A percentile compares a stretch with the other conserved stretches of the same genome.
Evolutionary conservation across 1,284 basidiomycete species (phyloP).

Genomic region (Paramarasmius palmivorus): DNA sequence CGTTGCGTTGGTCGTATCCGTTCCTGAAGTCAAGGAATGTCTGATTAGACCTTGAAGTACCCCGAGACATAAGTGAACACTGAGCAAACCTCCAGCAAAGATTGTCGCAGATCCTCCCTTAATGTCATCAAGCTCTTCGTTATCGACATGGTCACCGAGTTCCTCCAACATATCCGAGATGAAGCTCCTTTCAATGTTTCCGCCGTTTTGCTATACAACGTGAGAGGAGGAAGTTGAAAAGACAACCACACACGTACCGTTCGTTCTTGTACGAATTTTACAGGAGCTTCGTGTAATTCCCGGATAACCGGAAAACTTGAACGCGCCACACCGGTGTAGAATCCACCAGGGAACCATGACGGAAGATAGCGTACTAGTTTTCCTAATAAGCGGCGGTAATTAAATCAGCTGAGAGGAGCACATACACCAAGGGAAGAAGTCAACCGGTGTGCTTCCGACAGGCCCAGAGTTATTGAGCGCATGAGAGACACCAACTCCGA

Average conservation of each 20-base stretch:
- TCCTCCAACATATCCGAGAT: not conserved
- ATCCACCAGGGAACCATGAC: slow-evolving; percentile 27
- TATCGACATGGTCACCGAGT: not conserved
- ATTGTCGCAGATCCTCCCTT: not conserved
- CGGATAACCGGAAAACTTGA: not conserved
- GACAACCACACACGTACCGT: slow-evolving; percentile 18
- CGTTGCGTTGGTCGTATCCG: no score
- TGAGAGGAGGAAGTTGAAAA: no score
- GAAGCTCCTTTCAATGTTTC: not conserved
- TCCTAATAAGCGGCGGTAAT: no score
- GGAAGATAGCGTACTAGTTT: slow-evolving; percentile 24
- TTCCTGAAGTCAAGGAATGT: no score
- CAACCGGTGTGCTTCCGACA: slow-evolving; percentile 20
- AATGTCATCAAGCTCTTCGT: not conserved
- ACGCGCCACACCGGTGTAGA: slow-evolving; percentile 21
- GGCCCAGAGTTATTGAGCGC: slow-evolving; percentile 17
- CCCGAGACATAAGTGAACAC: no score
- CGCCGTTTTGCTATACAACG: not conserved
- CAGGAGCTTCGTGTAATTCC: slow-evolving; percentile 11
- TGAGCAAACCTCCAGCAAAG: not conserved
- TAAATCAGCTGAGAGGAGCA: no score
- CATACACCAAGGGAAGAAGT: slow-evolving; percentile 23
- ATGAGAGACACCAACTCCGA: slow-evolving; percentile 11
- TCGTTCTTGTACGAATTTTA: slow-evolving; percentile 14
- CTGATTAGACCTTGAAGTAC: slow-evolving; percentile 29